A percentile compares a stretch with the other conserved stretches of the same genome.
Conservation (phyloP, 345 rosid genomes). For the Eucalyptus pauciflora region DNA sequence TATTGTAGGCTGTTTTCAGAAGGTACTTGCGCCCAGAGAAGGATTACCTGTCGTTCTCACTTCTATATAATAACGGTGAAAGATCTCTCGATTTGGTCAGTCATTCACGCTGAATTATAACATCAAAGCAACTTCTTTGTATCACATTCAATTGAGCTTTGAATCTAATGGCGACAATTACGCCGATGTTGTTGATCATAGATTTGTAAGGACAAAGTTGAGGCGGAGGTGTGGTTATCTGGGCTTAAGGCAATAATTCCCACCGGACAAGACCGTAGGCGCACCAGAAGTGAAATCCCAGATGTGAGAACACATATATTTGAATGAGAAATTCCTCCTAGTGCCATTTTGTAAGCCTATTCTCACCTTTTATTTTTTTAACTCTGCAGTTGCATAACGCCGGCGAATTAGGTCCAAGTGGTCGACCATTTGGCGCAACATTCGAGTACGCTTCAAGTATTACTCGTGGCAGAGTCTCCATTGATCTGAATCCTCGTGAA, state of each 20-base stretch:
- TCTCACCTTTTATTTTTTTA: neutral
- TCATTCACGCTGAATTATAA: neutral
- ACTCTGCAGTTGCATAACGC: constrained; percentile 44
- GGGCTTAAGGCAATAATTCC: constrained; percentile 60
- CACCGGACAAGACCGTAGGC: constrained; percentile 33
- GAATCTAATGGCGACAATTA: neutral
- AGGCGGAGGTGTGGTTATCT: constrained; percentile 84
- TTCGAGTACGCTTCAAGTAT: constrained; percentile 35
- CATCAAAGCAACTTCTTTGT: neutral
- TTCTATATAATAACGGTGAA: constrained; percentile 76
- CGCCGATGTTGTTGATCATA: constrained; percentile 3
- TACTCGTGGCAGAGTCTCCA: constrained; percentile 42
- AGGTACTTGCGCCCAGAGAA: constrained; percentile 92
- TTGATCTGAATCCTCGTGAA: constrained; percentile 37
- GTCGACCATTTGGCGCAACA: constrained; percentile 38
- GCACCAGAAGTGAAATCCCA: constrained; percentile 48
- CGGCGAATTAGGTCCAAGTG: constrained; percentile 26
- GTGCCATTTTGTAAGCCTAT: neutral
- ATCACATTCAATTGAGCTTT: neutral
- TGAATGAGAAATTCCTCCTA: neutral
- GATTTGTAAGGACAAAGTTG: constrained; percentile 97
- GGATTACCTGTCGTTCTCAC: constrained; percentile 92
- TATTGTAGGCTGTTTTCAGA: constrained; percentile 69
- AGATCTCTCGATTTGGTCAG: constrained; percentile 96
- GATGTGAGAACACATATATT: constrained; percentile 40